These are phyloP conservation scores for Capronia epimyces DNA, from an alignment of 2,329 filamentous ascomycete genomes.

Conservation along the genomic window DNA sequence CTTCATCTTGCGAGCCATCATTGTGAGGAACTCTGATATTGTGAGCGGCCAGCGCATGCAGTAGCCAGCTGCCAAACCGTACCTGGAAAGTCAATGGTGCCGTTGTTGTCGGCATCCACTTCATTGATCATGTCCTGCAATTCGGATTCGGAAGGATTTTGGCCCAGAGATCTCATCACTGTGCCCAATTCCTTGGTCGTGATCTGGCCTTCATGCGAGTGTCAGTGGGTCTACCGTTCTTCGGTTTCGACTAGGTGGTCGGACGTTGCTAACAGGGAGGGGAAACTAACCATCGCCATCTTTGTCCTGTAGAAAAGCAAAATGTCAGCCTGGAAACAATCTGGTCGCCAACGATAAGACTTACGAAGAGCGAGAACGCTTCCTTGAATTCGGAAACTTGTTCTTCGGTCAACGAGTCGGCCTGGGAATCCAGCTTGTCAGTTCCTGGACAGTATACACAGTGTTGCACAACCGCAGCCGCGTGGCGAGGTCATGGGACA, in stretches of 20 bases:
- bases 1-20: constrained; percentile 95
- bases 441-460: constrained; percentile 3
- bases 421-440: constrained; percentile 49
- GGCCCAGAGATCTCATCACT: constrained; percentile 83
- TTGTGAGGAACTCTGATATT: constrained; percentile 73
- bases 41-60: constrained; percentile 1
- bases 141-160: constrained; percentile 86
- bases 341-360: constrained; percentile 39
- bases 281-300: constrained; percentile 76
- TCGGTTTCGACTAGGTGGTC: neutral
- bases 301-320: constrained; percentile 61
- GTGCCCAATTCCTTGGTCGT: constrained; percentile 86
- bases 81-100: constrained; percentile 89
- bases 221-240: neutral
- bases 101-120: constrained; percentile 87
- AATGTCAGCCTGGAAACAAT: constrained; percentile 25
- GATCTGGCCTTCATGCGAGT: constrained; percentile 64
- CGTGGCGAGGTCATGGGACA: neutral
- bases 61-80: constrained; percentile 33
- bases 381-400: constrained; percentile 99
- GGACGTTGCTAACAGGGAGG: constrained; percentile 1
- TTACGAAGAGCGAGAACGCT: constrained; percentile 99
- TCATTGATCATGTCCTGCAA: constrained; percentile 93
- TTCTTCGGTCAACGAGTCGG: constrained; percentile 97
- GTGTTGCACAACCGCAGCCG: constrained; percentile 15